These are phyloP conservation scores for Ophiobolus disseminans DNA, from an alignment of 2,329 filamentous ascomycete genomes.

Conservation along the genomic window DNA sequence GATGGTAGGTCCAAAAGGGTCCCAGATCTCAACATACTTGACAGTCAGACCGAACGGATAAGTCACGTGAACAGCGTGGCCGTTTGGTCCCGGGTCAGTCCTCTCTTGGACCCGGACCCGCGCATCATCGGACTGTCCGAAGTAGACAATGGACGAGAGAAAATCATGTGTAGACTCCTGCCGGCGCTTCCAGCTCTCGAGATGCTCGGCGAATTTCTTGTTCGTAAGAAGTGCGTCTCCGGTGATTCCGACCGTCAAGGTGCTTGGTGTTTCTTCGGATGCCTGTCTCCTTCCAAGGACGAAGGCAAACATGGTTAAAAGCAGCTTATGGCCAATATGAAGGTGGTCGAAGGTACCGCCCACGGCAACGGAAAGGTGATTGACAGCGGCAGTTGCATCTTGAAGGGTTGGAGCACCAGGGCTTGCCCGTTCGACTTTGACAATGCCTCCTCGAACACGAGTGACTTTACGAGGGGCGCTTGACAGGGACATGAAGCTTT, in stretches of 20 bases:
- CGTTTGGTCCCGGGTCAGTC: slow-evolving; percentile 56
- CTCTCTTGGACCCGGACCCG: slow-evolving; percentile 55
- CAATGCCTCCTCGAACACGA: slow-evolving; percentile 46
- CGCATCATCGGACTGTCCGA: slow-evolving; percentile 58
- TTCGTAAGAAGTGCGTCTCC: slow-evolving; percentile 84
- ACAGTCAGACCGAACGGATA: slow-evolving; percentile 71
- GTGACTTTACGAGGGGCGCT: slow-evolving; percentile 36
- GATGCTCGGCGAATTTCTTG: slow-evolving; percentile 83
- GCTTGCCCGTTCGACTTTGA: slow-evolving; percentile 25
- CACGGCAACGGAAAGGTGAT: slow-evolving; percentile 73
- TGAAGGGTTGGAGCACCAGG: not conserved
- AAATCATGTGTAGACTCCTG: slow-evolving; percentile 75
- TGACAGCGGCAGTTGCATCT: slow-evolving; percentile 15
- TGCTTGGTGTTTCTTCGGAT: slow-evolving; percentile 49
- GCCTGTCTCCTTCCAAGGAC: slow-evolving; percentile 59
- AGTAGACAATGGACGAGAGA: slow-evolving; percentile 66
- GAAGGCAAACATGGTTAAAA: slow-evolving; percentile 85
- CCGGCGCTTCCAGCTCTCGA: slow-evolving; percentile 81
- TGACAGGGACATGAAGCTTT: slow-evolving; percentile 50
- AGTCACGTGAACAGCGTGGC: slow-evolving; percentile 61
- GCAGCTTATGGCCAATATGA: slow-evolving; percentile 93
- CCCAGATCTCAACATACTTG: slow-evolving; percentile 83
- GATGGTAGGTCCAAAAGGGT: slow-evolving; percentile 89
- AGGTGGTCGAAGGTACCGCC: slow-evolving; percentile 97
- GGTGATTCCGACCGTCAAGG: slow-evolving; percentile 84